Percentiles rank a stretch among this genome's conserved stretches.
Evolutionary conservation across 768 basidiomycete genomes (phyloP).

Genomic region (Clitopilus hobsonii): DNA sequence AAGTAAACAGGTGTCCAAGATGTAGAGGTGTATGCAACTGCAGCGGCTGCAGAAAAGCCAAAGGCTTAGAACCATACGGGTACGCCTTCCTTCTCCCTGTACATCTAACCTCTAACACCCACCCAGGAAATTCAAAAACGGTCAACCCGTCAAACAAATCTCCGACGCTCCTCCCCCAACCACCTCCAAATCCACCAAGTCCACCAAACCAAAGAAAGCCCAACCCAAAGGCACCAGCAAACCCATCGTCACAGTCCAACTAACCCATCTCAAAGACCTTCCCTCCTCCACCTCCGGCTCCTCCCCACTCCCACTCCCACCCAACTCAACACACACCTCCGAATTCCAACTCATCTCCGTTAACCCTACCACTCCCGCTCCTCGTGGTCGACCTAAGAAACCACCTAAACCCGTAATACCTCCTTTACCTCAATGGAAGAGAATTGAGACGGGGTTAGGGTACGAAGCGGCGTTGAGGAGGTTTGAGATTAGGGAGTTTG

Average conservation of each 20-base stretch:
- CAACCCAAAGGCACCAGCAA: constrained; percentile 2
- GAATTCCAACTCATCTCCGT: neutral
- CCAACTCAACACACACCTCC: too few species aligned
- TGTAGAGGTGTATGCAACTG: constrained; percentile 70
- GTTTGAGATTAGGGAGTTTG: constrained; percentile 72
- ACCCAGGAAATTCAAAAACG: neutral
- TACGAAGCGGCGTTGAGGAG: constrained; percentile 51
- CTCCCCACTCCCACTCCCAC: too few species aligned
- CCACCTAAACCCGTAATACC: constrained; percentile 28
- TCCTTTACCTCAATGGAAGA: constrained; percentile 51
- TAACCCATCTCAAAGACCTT: neutral
- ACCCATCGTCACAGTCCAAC: neutral
- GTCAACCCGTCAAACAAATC: neutral
- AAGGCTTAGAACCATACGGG: constrained; percentile 56
- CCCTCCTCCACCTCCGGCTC: too few species aligned
- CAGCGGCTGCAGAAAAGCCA: constrained; percentile 54
- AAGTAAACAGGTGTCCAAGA: constrained; percentile 53
- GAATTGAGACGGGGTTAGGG: constrained; percentile 36
- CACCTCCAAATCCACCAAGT: neutral
- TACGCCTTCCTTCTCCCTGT: neutral
- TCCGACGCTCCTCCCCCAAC: neutral
- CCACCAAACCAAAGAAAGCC: neutral
- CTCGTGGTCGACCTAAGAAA: constrained; percentile 18
- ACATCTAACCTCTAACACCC: neutral
- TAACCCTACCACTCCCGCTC: constrained; percentile 10